Evolutionary conservation across 371 early-diverging fungal genomes (phyloP).

Genomic region (Apophysomyces trapeziformis): DNA sequence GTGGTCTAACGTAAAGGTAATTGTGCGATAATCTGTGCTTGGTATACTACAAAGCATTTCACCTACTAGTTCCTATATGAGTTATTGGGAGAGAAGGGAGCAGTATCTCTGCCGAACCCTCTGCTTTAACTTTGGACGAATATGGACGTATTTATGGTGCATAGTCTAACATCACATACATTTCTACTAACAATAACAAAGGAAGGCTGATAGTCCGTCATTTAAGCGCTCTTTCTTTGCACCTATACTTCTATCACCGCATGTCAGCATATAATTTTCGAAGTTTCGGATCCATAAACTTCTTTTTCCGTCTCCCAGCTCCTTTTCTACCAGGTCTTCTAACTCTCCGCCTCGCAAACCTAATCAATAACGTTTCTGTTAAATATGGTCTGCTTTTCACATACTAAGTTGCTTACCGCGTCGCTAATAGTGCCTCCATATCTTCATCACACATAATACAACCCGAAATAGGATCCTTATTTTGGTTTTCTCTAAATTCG

Average conservation of each 20-base stretch:
- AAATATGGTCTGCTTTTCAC: neutral
- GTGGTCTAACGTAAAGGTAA: too few relatives aligned
- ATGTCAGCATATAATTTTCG: slow-evolving; percentile 35
- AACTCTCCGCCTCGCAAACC: slow-evolving; percentile 31
- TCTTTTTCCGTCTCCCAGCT: slow-evolving; percentile 19
- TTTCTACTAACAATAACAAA: neutral
- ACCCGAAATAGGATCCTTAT: slow-evolving; percentile 36
- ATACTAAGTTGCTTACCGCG: slow-evolving; percentile 24
- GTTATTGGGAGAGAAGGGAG: too few relatives aligned
- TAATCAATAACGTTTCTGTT: neutral
- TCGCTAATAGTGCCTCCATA: slow-evolving; percentile 43
- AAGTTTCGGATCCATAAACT: slow-evolving; percentile 31
- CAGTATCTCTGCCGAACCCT: too few relatives aligned
- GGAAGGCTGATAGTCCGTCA: too few relatives aligned
- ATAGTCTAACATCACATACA: neutral
- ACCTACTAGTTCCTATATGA: too few relatives aligned
- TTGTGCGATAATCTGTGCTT: too few relatives aligned
- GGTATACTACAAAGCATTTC: too few relatives aligned
- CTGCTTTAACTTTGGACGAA: too few relatives aligned
- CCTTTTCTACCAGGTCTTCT: slow-evolving; percentile 30
- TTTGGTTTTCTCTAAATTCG: slow-evolving; percentile 55
- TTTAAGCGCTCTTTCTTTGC: too few relatives aligned
- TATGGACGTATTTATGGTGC: too few relatives aligned
- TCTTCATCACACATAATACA: slow-evolving; percentile 60
- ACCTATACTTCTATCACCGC: slow-evolving; percentile 11